These are phyloP conservation scores for Casaregolazyma lundiana DNA, from an alignment of 1,139 yeast genomes.

Conservation along the genomic window DNA sequence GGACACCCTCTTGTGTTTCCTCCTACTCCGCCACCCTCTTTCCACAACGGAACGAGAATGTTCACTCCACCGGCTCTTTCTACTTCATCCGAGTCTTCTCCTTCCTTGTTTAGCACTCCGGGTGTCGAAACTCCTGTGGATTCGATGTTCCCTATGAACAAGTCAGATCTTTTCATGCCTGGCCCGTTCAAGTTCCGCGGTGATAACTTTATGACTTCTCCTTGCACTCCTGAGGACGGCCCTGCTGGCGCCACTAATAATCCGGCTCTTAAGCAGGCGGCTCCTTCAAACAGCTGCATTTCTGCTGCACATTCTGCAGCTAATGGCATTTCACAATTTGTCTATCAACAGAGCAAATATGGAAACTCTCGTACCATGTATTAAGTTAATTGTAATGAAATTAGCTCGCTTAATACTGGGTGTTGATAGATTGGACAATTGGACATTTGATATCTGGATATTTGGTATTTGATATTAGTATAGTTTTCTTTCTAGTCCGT, in stretches of 20 bases:
- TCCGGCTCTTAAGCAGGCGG: background rate
- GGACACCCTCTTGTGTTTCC: slow-evolving; percentile 16
- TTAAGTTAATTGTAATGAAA: no score
- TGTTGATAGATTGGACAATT: no score
- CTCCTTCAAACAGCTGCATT: no score
- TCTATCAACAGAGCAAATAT: background rate
- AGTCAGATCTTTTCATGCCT: slow-evolving; percentile 10
- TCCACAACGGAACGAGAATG: slow-evolving; percentile 12
- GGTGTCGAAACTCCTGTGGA: slow-evolving; percentile 9
- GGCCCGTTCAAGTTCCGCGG: slow-evolving; percentile 17
- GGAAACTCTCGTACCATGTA: background rate
- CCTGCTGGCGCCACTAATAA: background rate
- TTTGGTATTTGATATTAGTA: no score
- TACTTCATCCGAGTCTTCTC: slow-evolving; percentile 15
- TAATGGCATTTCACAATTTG: background rate
- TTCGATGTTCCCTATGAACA: slow-evolving; percentile 8
- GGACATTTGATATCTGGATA: no score
- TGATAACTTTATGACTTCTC: slow-evolving; percentile 29
- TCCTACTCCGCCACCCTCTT: slow-evolving; percentile 22
- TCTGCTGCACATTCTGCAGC: no score
- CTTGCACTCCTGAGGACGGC: slow-evolving; percentile 30
- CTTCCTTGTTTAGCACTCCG: slow-evolving; percentile 12
- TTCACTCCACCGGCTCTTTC: slow-evolving; percentile 20
- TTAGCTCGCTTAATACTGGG: no score
- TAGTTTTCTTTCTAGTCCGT: no score